phyloP scores from a whole-genome alignment of 371 early-diverging fungal species.

The Coemansia sp. region DNA sequence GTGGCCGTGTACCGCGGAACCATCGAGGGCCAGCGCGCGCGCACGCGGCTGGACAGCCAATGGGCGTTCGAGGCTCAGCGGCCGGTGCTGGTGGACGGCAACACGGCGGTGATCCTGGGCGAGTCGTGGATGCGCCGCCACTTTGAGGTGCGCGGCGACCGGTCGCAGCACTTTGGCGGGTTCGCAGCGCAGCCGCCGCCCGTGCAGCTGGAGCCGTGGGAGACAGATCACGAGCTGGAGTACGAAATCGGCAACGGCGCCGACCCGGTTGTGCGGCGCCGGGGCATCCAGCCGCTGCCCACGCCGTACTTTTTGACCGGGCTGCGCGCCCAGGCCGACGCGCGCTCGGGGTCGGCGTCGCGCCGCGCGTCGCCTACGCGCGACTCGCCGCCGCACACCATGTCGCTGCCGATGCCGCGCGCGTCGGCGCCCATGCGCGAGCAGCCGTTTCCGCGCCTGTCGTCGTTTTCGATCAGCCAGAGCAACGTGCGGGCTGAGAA shows the following conservation, averaged over 20 bases:
- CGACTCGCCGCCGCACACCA: conserved; percentile 9
- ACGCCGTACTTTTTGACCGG: conserved; percentile 40
- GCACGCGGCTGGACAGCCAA: conserved; percentile 42
- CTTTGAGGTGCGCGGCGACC: conserved; percentile 51
- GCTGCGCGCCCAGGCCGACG: conserved; percentile 23
- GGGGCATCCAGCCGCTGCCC: conserved; percentile 33
- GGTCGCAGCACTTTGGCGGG: conserved; percentile 50
- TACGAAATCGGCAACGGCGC: neutral
- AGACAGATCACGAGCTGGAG: conserved; percentile 42
- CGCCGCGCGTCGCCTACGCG: conserved; percentile 23
- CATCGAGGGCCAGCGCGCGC: conserved; percentile 48
- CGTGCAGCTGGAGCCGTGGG: conserved; percentile 49
- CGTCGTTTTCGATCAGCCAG: conserved; percentile 48
- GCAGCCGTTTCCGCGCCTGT: conserved; percentile 38
- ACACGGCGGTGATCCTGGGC: conserved; percentile 52
- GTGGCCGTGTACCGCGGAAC: conserved; percentile 53
- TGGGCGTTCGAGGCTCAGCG: conserved; percentile 49
- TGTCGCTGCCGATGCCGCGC: neutral
- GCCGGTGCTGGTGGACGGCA: conserved; percentile 51
- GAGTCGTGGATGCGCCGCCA: conserved; percentile 52
- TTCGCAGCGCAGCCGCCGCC: conserved; percentile 26
- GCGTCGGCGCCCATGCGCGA: conserved; percentile 8
- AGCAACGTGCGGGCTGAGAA: conserved; percentile 43
- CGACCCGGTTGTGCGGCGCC: conserved; percentile 19
- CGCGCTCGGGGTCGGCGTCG: conserved; percentile 15